Base-by-base conservation (phyloP, 2,329 filamentous ascomycete genomes). In the Calonectria honghensis region DNA sequence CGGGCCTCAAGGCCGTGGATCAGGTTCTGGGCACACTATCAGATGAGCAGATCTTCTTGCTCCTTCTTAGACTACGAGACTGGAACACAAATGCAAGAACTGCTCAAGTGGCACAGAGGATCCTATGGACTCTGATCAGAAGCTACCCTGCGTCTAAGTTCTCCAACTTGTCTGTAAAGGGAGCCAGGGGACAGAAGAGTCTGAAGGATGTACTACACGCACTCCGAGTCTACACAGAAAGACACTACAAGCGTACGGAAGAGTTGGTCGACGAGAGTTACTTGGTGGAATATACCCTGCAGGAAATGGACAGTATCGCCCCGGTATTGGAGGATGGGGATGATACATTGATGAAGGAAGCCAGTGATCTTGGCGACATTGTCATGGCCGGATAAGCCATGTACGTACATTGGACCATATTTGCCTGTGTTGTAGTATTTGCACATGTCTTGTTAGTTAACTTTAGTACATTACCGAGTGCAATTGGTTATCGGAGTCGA, bases 1-100 rank as follows among this genome's bases (percentile, higher is more conserved):
- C 89, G 1, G 94, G 94, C 1, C 83, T 92, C 20, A 88, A 86
- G 72, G 91, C 92, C 14, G 96, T 98, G 11, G 97, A 98, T 79
- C 91, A 95, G 67, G 96, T 98, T 0, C 88, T 99, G 1, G 91
- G 89, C n/a, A 91, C 88, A 16, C 89, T 99, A 7, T 94, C 93
- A 6, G 93, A 97, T 79, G 94, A 96, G 79, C 96, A 98, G 83
- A 90, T 99, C 18, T 97, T 95, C 85, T 89, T 92, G 9, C 90
- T 99, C 18, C 90, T 99, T 0, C 88, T 96, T 48, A 90, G 97
- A 73, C 86, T 98, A 57, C 91, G 97, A 59, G 97, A 99, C 86
- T 99, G 97, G 97, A 99, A 99, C 83, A 98, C 97, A 6, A 98
- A 98, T 80, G 96, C 95, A 0, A 91, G 95, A 75, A 98, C 95